phyloP scores from a whole-genome alignment of 2,329 filamentous ascomycete species.

The Fusarium austroafricanum region DNA sequence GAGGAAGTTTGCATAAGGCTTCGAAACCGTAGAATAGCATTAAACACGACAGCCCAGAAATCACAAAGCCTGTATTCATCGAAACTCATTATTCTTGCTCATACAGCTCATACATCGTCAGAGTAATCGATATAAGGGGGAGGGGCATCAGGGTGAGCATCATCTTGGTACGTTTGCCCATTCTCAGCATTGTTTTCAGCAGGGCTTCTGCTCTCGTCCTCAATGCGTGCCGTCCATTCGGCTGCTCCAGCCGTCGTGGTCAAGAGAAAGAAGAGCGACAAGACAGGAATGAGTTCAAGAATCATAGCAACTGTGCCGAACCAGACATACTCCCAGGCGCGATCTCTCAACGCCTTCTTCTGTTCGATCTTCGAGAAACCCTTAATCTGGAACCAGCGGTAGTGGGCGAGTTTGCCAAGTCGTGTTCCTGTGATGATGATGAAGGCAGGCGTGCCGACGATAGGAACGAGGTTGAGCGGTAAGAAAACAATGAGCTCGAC shows the following conservation, averaged over 20 bases:
- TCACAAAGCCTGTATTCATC: background rate
- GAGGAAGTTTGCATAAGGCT: no score
- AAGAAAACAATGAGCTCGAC: constrained; percentile 82
- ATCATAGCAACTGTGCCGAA: constrained; percentile 89
- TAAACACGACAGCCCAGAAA: background rate
- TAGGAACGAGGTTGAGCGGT: constrained; percentile 88
- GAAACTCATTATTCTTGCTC: background rate
- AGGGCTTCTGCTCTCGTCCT: constrained; percentile 62
- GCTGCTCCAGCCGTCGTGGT: constrained; percentile 88
- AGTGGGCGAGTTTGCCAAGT: constrained; percentile 88
- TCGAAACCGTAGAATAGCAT: background rate
- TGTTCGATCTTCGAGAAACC: constrained; percentile 79
- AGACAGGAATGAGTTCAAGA: constrained; percentile 85
- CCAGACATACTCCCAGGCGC: constrained; percentile 89
- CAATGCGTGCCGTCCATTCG: constrained; percentile 85
- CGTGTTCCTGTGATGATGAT: constrained; percentile 88
- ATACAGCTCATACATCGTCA: constrained; percentile 40
- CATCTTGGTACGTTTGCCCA: constrained; percentile 10
- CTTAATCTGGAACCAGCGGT: constrained; percentile 86
- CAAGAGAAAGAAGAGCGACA: constrained; percentile 95
- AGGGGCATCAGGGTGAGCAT: constrained; percentile 35
- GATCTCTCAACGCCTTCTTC: constrained; percentile 73
- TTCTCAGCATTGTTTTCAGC: constrained; percentile 19
- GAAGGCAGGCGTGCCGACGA: constrained; percentile 85
- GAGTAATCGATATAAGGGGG: constrained; percentile 50